Base-by-base conservation (phyloP, 1,284 basidiomycete genomes). In the Puccinia triticina region DNA sequence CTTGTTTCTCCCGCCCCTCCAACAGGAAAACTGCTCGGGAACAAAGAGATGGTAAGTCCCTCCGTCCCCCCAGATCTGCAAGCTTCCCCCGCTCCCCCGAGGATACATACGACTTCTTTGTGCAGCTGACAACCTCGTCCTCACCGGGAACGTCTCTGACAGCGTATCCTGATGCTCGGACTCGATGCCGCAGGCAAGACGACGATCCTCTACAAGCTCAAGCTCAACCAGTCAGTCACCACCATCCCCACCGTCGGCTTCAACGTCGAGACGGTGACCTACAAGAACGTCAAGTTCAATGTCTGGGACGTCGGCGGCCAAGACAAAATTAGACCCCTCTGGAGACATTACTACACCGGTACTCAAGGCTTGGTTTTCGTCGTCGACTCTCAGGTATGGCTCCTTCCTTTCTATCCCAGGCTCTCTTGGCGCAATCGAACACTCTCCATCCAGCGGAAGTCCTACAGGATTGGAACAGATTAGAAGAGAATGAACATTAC, bases 291-390 rank as follows among this genome's bases (percentile, higher is more conserved):
- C 78, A 88, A 88, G 79, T 87, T 87, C 83, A 85, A 85, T 77
- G 73, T 67, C 14, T 83, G 88, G 89, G 88, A 88, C 78, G 88
- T 88, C 0, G 87, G 88, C 53, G 88, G 88, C 2, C 88, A 88
- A 85, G 88, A 88, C 84, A 88, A 88, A 85, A 88, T 88, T 73
- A 86, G 88, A 0, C 88, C 88, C 0, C 84, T 88, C 8, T 99
- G 96, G 96, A 91, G 97, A 88, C 96, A 98, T 88, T 98, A 98
- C 92, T 98, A 90, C 87, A 90, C 90, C 8, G 90, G 89, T 53
- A 89, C 88, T 1, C 89, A 91, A 87, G 91, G 90, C 40, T 87
- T 91, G 73, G 90, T 91, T 84, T 91, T 91, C 84, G 91, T 91
- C 43, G 90, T 91, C 75, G 91, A 91, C 86, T 90, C 89, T 59